Evolutionary conservation across 148 eudicot species (phyloP).

Genomic region (Gaultheria prostrata): DNA sequence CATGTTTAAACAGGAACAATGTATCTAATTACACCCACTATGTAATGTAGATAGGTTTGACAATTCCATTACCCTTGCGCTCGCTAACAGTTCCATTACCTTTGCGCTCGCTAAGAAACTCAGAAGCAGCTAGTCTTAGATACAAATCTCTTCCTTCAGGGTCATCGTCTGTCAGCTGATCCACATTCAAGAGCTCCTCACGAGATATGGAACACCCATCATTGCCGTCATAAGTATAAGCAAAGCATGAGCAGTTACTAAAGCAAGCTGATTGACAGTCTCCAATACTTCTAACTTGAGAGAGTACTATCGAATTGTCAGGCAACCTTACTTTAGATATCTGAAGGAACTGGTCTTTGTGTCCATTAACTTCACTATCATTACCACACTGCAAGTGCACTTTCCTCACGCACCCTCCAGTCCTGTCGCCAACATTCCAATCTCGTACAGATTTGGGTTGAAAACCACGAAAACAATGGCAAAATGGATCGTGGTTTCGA

Average conservation of each 20-base stretch:
- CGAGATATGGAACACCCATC: conserved; percentile 31
- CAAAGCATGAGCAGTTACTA: conserved; percentile 30
- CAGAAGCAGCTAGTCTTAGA: conserved; percentile 37
- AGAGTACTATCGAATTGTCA: not conserved
- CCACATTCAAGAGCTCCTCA: conserved; percentile 27
- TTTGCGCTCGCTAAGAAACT: conserved; percentile 15
- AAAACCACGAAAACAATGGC: conserved; percentile 25
- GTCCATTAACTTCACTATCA: not conserved
- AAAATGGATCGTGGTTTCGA: conserved; percentile 18
- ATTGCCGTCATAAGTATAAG: conserved; percentile 25
- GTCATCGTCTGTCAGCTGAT: conserved; percentile 30
- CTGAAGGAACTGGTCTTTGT: conserved; percentile 18
- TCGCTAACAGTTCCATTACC: too few species aligned
- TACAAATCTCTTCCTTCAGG: conserved; percentile 28
- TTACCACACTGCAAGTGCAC: conserved; percentile 20
- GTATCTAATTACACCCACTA: not conserved
- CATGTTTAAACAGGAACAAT: not conserved
- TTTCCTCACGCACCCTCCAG: conserved; percentile 25
- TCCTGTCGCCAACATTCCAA: conserved; percentile 25
- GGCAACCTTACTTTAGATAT: conserved; percentile 15
- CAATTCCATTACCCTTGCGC: not conserved
- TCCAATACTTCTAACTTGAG: conserved; percentile 3
- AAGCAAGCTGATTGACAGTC: conserved; percentile 30
- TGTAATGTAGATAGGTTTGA: not conserved
- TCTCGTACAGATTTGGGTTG: not conserved